Base-by-base conservation (phyloP, 1,139 yeast genomes). In the Nematodospora anomalae region DNA sequence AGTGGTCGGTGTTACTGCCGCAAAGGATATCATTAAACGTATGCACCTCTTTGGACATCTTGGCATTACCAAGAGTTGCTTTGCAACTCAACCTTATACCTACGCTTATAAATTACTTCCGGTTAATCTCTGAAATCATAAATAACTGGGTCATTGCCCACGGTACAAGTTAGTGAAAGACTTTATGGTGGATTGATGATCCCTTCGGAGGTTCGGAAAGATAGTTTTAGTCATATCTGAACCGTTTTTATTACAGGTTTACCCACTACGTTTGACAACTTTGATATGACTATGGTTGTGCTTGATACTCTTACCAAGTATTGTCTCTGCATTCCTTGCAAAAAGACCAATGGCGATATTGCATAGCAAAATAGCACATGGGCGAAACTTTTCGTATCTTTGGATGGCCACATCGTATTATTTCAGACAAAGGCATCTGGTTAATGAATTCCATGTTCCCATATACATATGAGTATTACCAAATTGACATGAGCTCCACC, bases 401-500 rank as follows among this genome's bases (percentile, higher is more conserved):
- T 10, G 36, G 32, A 5, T 30, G 27, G n/a, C 29, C 37, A 7
- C n/a, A 28, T 4, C 11, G 16, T 10, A 34, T 34, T 13, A 28
- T 28, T n/a, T 12, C 30, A 13, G 30, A 28, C 16, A 28, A 15
- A 11, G 30, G 16, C n/a, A 28, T 15, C 16, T 7, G 23, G 9
- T 26, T 30, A 10, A 21, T 30, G 13, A 35, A 26, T 26, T 12
- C 6, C 9, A 20, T 30, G 7, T 14, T 20, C 4, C 13, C n/a
- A 11, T 35, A 20, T 15, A 26, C 30, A 3, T 25, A 29, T 13
- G 35, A 31, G 24, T 31, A 26, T 23, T 31, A 26, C 5, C 23
- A 28, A 8, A 28, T 35, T 24, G 32, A 31, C 4, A 16, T 31
- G 23, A 12, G 28, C 7, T 23, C 35, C 16, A 35, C 35, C 4